Conservation (phyloP, 768 basidiomycete species). For the Panellus pusillus region DNA sequence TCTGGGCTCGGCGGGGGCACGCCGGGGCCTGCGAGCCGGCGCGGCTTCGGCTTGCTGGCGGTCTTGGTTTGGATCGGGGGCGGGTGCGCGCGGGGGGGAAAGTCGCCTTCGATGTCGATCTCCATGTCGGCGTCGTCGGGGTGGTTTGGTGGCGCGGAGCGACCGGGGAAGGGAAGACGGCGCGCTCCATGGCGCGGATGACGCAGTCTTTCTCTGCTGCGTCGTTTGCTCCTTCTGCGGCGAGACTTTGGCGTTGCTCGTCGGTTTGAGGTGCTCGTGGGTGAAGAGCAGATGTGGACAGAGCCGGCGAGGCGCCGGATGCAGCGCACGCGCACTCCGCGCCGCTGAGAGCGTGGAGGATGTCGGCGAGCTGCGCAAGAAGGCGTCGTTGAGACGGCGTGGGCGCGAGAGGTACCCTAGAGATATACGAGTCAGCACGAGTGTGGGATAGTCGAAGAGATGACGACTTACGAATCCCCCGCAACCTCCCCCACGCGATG, state of each 20-base stretch:
- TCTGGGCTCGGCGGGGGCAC: too few relatives aligned
- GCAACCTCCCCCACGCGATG: constrained; percentile 53
- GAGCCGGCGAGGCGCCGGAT: constrained; percentile 65
- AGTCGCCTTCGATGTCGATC: constrained; percentile 15
- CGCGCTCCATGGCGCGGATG: constrained; percentile 22
- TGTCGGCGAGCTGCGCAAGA: constrained; percentile 64
- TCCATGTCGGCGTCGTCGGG: constrained; percentile 7
- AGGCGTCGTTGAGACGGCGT: constrained; percentile 48
- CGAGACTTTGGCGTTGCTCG: too few relatives aligned
- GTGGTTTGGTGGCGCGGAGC: not conserved
- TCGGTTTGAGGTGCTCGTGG: not conserved
- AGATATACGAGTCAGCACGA: not conserved
- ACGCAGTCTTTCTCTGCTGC: not conserved
- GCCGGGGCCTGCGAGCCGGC: constrained; percentile 10
- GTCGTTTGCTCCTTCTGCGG: not conserved
- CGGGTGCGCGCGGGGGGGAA: not conserved
- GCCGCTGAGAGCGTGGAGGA: constrained; percentile 64
- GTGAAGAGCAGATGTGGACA: not conserved
- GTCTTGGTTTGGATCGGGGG: not conserved
- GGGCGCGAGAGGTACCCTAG: constrained; percentile 34
- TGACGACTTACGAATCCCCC: constrained; percentile 57
- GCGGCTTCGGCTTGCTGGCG: not conserved
- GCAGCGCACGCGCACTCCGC: constrained; percentile 63
- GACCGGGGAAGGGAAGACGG: constrained; percentile 5
- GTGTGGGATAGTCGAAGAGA: constrained; percentile 30